Base-by-base conservation (phyloP, 331 rosid genomes). In the Arachis monticola region DNA sequence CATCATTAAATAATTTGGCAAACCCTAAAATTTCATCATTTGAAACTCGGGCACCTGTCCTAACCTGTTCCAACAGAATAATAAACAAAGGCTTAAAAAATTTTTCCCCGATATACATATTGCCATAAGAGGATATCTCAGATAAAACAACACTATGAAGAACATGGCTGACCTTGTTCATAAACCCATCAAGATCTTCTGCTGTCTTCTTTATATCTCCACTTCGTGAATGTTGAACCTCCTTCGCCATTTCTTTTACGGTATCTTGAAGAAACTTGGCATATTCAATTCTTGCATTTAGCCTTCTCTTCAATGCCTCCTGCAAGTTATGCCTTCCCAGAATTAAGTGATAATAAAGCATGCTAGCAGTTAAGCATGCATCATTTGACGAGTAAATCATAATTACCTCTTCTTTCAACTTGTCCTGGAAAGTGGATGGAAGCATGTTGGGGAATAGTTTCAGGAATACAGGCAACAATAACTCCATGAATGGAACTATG, bases 351-450 rank as follows among this genome's bases (percentile, higher is more conserved):
- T 42, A 60, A 71, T 70, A 64, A 76, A 81, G 64, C 53, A 57
- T n/a, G 14, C 41, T 40, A 59, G 61, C 50, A 52, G 41, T 52
- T 42, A 77, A 47, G 72, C 63, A 60, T 62, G 8, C 55, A 52
- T 59, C 12, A 48, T 52, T 66, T 38, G 75, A 72, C 51, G 72
- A 60, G 62, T 35, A 71, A 67, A 46, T 55, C n/a, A 55, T 32
- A 73, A 61, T 77, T 59, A 90, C 97, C 97, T 92, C 88, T 72
- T 92, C 94, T 72, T 87, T 90, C 92, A 90, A 80, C 83, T 90
- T 90, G 85, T 92, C 96, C 78, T 92, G 92, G 82, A 92, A 92
- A n/a, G 96, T 90, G 46, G 97, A 92, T 30, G 97, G 97, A 68
- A 92, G 66, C 96, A 92, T 90, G 86, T 90, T 84, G 82, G 97